A percentile compares a stretch with the other conserved stretches of the same genome.
These are phyloP conservation scores for Phytophthora pistaciae DNA, from an alignment of 352 stramenopile genomes.

Conservation along the genomic window DNA sequence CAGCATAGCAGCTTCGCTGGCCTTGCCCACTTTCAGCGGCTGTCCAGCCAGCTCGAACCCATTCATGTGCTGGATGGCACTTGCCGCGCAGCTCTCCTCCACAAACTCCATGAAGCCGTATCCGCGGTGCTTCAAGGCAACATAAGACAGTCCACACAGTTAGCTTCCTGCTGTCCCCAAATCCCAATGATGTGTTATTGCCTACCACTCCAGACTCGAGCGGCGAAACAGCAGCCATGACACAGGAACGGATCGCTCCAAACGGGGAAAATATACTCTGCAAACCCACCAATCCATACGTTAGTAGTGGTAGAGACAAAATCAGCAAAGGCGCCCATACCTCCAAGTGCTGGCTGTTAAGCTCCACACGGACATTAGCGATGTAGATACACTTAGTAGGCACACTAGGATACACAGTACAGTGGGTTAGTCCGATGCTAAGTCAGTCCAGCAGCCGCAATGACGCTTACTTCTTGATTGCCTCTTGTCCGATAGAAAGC, in stretches of 20 bases:
- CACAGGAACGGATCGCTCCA: constrained; percentile 66
- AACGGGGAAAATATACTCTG: constrained; percentile 88
- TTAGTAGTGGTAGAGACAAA: not conserved
- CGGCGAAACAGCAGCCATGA: constrained; percentile 71
- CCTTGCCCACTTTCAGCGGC: constrained; percentile 81
- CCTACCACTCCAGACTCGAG: constrained; percentile 61
- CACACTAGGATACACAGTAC: constrained; percentile 43
- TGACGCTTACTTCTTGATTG: constrained; percentile 74
- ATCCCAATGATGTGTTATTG: constrained; percentile 3
- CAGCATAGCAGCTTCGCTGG: constrained; percentile 67
- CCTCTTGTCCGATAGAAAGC: constrained; percentile 74
- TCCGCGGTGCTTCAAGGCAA: constrained; percentile 60
- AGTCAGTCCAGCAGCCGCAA: not conserved
- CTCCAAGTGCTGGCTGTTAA: constrained; percentile 83
- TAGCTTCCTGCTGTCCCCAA: not conserved
- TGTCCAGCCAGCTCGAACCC: constrained; percentile 81
- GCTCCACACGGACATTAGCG: constrained; percentile 71
- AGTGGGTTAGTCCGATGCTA: not conserved
- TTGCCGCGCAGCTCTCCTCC: constrained; percentile 63
- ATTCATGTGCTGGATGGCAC: constrained; percentile 87
- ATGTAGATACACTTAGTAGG: constrained; percentile 83
- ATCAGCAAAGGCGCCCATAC: constrained; percentile 29
- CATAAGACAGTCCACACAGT: not conserved
- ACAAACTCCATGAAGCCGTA: constrained; percentile 84
- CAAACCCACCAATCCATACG: not conserved